Percentiles rank a stretch among this genome's conserved stretches.
These are phyloP conservation scores for Chenopodium berlandieri DNA, from an alignment of 148 eudicot species.

Conservation along the genomic window DNA sequence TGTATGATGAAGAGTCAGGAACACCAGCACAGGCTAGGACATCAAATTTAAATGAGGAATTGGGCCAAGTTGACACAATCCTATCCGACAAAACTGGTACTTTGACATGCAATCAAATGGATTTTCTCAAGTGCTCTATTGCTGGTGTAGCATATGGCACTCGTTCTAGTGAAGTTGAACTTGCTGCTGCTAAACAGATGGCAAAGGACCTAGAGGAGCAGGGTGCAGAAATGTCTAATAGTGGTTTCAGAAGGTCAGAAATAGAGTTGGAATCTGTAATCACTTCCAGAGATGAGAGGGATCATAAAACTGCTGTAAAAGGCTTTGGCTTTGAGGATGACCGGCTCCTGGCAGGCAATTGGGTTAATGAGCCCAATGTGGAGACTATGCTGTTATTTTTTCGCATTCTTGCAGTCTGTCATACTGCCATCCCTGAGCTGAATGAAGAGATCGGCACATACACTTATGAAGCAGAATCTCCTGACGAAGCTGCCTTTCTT, in stretches of 20 bases:
- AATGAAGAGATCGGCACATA: slow-evolving; percentile 65
- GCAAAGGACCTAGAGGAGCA: slow-evolving; percentile 61
- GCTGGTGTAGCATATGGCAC: slow-evolving; percentile 79
- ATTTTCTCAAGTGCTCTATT: slow-evolving; percentile 89
- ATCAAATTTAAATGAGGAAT: slow-evolving; percentile 90
- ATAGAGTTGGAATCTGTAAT: slow-evolving; percentile 69
- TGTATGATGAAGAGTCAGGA: slow-evolving; percentile 86
- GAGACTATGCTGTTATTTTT: slow-evolving; percentile 62
- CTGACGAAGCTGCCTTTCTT: slow-evolving; percentile 93
- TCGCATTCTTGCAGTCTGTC: slow-evolving; percentile 84
- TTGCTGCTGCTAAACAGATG: slow-evolving; percentile 88
- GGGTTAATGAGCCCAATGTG: slow-evolving; percentile 62
- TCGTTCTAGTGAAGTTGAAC: slow-evolving; percentile 79
- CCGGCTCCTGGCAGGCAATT: slow-evolving; percentile 67
- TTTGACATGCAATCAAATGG: slow-evolving; percentile 95
- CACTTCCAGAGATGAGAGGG: slow-evolving; percentile 44
- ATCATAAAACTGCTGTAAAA: slow-evolving; percentile 48
- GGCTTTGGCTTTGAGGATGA: slow-evolving; percentile 87
- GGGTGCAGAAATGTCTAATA: slow-evolving; percentile 27
- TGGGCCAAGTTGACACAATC: slow-evolving; percentile 92
- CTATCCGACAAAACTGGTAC: slow-evolving; percentile 99
- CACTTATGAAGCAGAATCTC: slow-evolving; percentile 93
- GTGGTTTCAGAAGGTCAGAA: slow-evolving; percentile 39
- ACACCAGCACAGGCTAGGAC: slow-evolving; percentile 94
- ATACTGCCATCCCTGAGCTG: slow-evolving; percentile 87